Percentiles rank a stretch among this genome's conserved stretches.
Evolutionary conservation across 257 asterid genomes (phyloP).

Genomic region (Salvia miltiorrhiza): DNA sequence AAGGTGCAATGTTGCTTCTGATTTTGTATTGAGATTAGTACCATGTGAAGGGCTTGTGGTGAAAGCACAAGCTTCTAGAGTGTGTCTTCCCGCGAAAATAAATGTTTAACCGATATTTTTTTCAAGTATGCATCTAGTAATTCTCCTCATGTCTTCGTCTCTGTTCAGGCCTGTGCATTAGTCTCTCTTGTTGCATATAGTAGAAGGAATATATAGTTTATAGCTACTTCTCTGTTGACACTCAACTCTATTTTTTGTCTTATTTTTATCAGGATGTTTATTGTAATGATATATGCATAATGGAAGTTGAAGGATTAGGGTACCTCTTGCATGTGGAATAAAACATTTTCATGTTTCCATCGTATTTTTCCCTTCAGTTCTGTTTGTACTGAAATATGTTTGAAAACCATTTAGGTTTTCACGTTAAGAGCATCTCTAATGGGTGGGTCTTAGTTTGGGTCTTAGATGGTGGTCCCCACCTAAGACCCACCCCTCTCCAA

Average conservation of each 20-base stretch:
- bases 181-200: neutral
- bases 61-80: slow-evolving; percentile 52
- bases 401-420: too few species aligned
- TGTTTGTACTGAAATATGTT: too few species aligned
- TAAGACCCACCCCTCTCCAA: too few species aligned
- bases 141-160: slow-evolving; percentile 9
- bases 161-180: slow-evolving; percentile 10
- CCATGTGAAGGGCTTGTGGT: slow-evolving; percentile 40
- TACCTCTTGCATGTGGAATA: neutral
- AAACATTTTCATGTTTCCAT: neutral
- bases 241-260: neutral
- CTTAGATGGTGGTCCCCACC: too few species aligned
- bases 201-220: neutral
- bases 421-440: too few species aligned
- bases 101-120: slow-evolving; percentile 30
- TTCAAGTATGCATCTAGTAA: slow-evolving; percentile 28
- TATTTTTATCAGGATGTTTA: neutral
- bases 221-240: neutral
- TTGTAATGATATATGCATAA: neutral
- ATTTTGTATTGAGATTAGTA: slow-evolving; percentile 48
- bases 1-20: slow-evolving; percentile 30
- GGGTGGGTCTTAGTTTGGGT: too few species aligned
- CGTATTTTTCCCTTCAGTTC: neutral
- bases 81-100: slow-evolving; percentile 69
- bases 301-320: neutral